These are phyloP conservation scores for Cercophora sp. DNA, from an alignment of 495 filamentous ascomycete species.

Conservation along the genomic window DNA sequence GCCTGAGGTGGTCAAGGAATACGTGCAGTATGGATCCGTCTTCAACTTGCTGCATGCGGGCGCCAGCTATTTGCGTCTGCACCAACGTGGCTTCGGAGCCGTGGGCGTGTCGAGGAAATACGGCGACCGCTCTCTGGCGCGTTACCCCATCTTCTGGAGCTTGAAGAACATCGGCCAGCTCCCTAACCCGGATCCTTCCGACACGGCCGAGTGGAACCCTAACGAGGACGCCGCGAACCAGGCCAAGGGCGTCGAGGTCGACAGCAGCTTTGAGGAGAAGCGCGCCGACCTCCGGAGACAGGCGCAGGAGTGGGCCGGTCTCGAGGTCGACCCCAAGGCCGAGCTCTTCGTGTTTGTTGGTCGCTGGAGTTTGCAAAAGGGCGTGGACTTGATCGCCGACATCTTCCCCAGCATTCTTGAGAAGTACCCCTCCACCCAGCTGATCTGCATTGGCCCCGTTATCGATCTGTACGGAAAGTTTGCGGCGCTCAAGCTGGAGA, in stretches of 20 bases:
- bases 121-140: conserved; percentile 64
- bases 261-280: conserved; percentile 50
- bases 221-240: conserved; percentile 32
- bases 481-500: conserved; percentile 63
- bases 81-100: conserved; percentile 69
- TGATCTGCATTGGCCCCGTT: conserved; percentile 66
- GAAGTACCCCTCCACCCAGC: conserved; percentile 55
- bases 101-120: conserved; percentile 72
- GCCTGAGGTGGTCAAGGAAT: conserved; percentile 43
- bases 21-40: conserved; percentile 61
- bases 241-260: conserved; percentile 49
- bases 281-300: conserved; percentile 56
- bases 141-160: conserved; percentile 75
- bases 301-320: conserved; percentile 70
- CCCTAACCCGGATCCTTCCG: conserved; percentile 70
- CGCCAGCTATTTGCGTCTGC: conserved; percentile 63
- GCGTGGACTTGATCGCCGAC: conserved; percentile 72
- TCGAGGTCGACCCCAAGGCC: conserved; percentile 58
- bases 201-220: conserved; percentile 62
- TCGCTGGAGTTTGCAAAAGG: conserved; percentile 74
- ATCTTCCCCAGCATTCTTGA: conserved; percentile 66
- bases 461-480: conserved; percentile 76
- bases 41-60: conserved; percentile 70
- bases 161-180: conserved; percentile 63
- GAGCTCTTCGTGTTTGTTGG: conserved; percentile 74